Conservation (phyloP, 345 rosid species). For the Gossypium raimondii region DNA sequence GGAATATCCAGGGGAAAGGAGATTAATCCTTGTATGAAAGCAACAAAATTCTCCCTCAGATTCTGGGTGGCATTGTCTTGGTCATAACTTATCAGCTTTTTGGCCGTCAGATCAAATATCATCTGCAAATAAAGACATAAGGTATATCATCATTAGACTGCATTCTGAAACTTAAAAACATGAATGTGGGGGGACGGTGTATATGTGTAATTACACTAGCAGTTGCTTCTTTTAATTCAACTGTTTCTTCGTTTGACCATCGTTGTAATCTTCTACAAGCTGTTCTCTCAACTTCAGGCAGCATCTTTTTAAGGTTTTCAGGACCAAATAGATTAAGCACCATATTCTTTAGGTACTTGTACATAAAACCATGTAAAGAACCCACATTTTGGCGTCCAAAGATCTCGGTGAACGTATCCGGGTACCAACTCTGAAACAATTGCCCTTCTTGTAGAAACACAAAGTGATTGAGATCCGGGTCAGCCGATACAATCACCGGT, state of each 20-base stretch:
- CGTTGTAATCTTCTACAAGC: constrained; percentile 43
- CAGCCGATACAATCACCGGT: constrained; percentile 75
- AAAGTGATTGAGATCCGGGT: constrained; percentile 77
- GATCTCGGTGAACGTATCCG: constrained; percentile 84
- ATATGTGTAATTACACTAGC: constrained; percentile 52
- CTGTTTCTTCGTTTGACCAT: constrained; percentile 52
- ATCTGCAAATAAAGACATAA: constrained; percentile 34
- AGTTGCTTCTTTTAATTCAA: constrained; percentile 75
- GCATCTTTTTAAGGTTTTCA: constrained; percentile 73
- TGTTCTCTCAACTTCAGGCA: constrained; percentile 61
- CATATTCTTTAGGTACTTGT: constrained; percentile 85
- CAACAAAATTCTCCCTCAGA: constrained; percentile 74
- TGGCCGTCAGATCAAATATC: constrained; percentile 90
- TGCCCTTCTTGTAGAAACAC: constrained; percentile 91
- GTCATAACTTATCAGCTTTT: constrained; percentile 88
- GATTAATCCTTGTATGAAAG: constrained; percentile 85
- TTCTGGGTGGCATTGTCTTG: constrained; percentile 64
- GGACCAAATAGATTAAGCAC: constrained; percentile 81
- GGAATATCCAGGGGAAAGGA: constrained; percentile 89
- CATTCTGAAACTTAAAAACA: neutral
- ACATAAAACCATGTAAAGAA: constrained; percentile 86
- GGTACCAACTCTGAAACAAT: constrained; percentile 92
- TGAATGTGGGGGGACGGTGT: neutral
- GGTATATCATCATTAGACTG: constrained; percentile 9
- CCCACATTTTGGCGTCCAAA: constrained; percentile 87